A percentile compares a stretch with the other conserved stretches of the same genome.
phyloP scores from a whole-genome alignment of 2,329 filamentous ascomycete species.

The Cryphonectria nitschkei region DNA sequence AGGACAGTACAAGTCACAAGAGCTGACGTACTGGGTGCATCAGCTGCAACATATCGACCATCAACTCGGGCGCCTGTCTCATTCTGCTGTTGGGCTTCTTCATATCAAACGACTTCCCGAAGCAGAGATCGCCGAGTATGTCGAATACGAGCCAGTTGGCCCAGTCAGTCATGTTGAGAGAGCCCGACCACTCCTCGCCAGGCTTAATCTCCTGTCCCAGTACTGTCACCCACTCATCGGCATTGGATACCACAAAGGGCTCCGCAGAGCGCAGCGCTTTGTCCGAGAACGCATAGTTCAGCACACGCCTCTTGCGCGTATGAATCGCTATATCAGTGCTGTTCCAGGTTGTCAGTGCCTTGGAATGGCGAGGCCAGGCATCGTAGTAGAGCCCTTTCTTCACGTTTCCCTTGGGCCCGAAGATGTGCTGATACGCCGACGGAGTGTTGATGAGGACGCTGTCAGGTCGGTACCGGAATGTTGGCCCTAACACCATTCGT shows the following conservation, averaged over 20 bases:
- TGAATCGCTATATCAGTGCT: slow-evolving; percentile 47
- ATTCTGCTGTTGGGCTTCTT: slow-evolving; percentile 28
- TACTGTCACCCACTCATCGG: slow-evolving; percentile 24
- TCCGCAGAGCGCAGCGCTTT: slow-evolving; percentile 48
- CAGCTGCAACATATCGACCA: slow-evolving; percentile 29
- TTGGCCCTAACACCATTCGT: slow-evolving; percentile 8
- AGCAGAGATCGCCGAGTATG: slow-evolving; percentile 30
- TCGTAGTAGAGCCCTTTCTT: slow-evolving; percentile 27
- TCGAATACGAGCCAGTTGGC: slow-evolving; percentile 27
- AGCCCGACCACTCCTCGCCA: slow-evolving; percentile 17
- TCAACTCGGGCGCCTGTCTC: slow-evolving; percentile 18
- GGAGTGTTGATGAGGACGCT: slow-evolving; percentile 34
- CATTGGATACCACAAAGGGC: slow-evolving; percentile 26
- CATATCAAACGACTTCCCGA: slow-evolving; percentile 31
- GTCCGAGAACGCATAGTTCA: slow-evolving; percentile 49
- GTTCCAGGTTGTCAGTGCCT: slow-evolving; percentile 45
- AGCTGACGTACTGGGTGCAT: slow-evolving; percentile 28
- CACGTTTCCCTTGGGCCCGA: slow-evolving; percentile 27
- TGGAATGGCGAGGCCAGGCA: slow-evolving; percentile 21
- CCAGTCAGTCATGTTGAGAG: slow-evolving; percentile 24
- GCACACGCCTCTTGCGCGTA: slow-evolving; percentile 47
- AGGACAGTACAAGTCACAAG: too few relatives aligned
- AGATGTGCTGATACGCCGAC: slow-evolving; percentile 25
- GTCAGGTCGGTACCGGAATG: slow-evolving; percentile 23
- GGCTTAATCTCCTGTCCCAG: slow-evolving; percentile 25